Conservation (phyloP, 441 rosid genomes). For the Rhodomyrtus psidioides region DNA sequence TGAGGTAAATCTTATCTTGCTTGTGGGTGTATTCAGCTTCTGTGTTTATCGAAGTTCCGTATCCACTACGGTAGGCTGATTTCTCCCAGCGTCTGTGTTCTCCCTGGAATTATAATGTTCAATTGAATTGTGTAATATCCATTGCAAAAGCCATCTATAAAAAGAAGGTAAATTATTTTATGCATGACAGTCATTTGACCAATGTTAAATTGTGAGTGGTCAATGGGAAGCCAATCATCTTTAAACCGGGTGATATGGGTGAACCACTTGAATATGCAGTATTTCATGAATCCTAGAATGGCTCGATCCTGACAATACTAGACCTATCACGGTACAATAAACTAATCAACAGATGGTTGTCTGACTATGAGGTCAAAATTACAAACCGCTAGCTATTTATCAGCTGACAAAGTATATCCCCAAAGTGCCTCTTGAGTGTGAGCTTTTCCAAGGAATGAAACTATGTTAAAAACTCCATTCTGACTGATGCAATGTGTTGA, state of each 20-base stretch:
- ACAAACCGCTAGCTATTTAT: background rate
- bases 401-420: background rate
- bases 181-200: background rate
- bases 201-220: background rate
- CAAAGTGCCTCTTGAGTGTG: background rate
- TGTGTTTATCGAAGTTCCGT: background rate
- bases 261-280: background rate
- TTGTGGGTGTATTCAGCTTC: background rate
- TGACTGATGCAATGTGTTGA: background rate
- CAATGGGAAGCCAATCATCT: background rate
- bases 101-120: background rate
- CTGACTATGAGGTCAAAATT: background rate
- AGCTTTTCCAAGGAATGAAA: background rate
- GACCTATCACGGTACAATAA: background rate
- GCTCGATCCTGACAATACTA: background rate
- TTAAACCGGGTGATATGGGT: background rate
- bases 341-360: background rate
- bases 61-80: background rate
- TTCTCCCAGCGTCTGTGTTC: background rate
- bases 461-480: background rate
- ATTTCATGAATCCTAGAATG: background rate
- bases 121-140: background rate
- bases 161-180: background rate
- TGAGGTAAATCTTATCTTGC: constrained; percentile 46
- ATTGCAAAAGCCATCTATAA: background rate